A percentile compares a stretch with the other conserved stretches of the same genome.
Evolutionary conservation across 257 asterid genomes (phyloP).

Genomic region (Misopates orontium): DNA sequence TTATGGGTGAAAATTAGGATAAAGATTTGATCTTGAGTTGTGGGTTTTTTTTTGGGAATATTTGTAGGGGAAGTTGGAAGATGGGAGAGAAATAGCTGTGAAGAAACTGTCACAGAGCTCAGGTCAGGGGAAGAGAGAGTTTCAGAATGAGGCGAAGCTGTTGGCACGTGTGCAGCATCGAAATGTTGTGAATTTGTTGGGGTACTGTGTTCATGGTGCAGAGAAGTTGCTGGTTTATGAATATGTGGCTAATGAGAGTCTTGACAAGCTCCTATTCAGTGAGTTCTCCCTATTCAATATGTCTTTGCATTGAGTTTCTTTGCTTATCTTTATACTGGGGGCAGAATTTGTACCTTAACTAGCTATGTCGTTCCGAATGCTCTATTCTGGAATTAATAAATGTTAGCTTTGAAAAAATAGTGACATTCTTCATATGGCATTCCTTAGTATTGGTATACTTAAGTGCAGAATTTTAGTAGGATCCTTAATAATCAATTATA

Average conservation of each 20-base stretch:
- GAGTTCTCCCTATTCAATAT: slow-evolving; percentile 34
- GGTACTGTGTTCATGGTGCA: slow-evolving; percentile 64
- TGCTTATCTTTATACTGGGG: background rate
- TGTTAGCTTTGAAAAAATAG: too few relatives aligned
- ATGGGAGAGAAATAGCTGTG: slow-evolving; percentile 86
- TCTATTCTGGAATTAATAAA: too few relatives aligned
- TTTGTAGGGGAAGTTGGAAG: slow-evolving; percentile 70
- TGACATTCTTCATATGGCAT: too few relatives aligned
- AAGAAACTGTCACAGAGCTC: slow-evolving; percentile 82
- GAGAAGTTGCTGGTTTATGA: slow-evolving; percentile 91
- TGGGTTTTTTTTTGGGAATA: slow-evolving; percentile 10
- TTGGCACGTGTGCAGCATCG: slow-evolving; percentile 86
- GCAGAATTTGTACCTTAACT: background rate
- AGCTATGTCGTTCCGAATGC: background rate
- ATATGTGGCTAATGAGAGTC: slow-evolving; percentile 78
- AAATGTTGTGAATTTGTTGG: slow-evolving; percentile 89
- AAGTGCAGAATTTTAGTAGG: too few relatives aligned
- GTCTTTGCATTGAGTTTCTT: background rate
- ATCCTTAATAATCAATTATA: too few relatives aligned
- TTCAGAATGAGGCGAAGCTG: slow-evolving; percentile 80
- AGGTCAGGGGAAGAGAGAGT: slow-evolving; percentile 79
- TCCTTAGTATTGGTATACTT: too few relatives aligned
- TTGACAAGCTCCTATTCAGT: slow-evolving; percentile 93
- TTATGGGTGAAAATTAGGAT: background rate
- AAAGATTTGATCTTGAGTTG: slow-evolving; percentile 20